A percentile compares a stretch with the other conserved stretches of the same genome.
These are phyloP conservation scores for Leptodontidium sp. DNA, from an alignment of 2,329 filamentous ascomycete genomes.

Conservation along the genomic window DNA sequence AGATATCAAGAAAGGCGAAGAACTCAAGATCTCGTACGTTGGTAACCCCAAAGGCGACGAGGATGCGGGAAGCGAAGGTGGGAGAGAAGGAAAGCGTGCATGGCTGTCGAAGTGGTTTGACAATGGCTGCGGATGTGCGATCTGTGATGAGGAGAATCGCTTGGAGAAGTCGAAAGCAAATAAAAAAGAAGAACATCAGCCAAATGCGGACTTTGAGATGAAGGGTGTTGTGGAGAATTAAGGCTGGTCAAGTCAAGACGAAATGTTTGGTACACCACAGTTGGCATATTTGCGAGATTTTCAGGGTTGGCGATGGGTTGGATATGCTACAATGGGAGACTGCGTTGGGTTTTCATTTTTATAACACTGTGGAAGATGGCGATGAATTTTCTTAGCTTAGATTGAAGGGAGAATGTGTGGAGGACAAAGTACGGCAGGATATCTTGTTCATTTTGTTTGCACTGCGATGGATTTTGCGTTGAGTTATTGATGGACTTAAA, in stretches of 20 bases:
- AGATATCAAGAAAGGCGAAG: slow-evolving; percentile 41
- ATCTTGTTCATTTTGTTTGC: neutral
- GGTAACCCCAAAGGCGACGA: slow-evolving; percentile 34
- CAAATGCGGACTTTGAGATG: neutral
- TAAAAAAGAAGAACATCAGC: neutral
- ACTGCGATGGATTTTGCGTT: slow-evolving; percentile 13
- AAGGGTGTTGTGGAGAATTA: neutral
- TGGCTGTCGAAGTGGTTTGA: slow-evolving; percentile 42
- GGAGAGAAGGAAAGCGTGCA: slow-evolving; percentile 25
- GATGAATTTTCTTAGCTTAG: neutral
- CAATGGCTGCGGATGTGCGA: slow-evolving; percentile 40
- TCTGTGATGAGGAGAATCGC: slow-evolving; percentile 38
- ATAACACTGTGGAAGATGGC: neutral
- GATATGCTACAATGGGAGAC: neutral
- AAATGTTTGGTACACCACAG: neutral
- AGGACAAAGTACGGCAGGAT: neutral
- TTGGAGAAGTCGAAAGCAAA: neutral
- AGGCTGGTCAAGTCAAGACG: neutral
- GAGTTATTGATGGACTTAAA: neutral
- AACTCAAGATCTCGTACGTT: slow-evolving; percentile 44
- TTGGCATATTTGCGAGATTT: neutral
- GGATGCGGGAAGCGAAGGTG: neutral
- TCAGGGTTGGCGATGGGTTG: neutral
- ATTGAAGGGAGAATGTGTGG: slow-evolving; percentile 3
- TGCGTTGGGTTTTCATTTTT: neutral